Base-by-base conservation (phyloP, 2,329 filamentous ascomycete genomes). In the Paraconiothyrium brasiliense region DNA sequence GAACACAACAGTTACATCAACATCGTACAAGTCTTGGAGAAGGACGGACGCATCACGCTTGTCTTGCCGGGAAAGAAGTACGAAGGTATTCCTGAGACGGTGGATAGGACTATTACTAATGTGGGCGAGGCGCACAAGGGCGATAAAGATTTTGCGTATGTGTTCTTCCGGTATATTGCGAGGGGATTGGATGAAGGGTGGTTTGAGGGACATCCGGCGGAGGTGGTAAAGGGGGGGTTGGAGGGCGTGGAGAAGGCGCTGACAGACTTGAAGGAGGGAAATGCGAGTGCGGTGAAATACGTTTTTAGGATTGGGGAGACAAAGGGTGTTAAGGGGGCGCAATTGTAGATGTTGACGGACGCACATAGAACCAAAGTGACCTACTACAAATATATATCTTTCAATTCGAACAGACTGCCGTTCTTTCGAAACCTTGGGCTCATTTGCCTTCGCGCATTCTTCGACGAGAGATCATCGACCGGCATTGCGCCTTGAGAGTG, bases 251-350 rank as follows among this genome's bases (percentile, higher is more conserved):
- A 88, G 68, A 76, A 70, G 37, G 88, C 79, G 0, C 70, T 91
- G 74, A 73, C 75, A 65, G 84, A 86, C 64, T 72, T 91, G 70
- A 86, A 84, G 71, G 82, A 81, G 32, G 89, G 89, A 0, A 87
- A 86, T 74, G 87, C 85, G 24, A 89, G 85, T 68, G 89, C 83
- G 1, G 81, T 86, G 0, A 91, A 91, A 77, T 90, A 89, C 78
- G 84, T 91, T 0, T 86, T 87, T 68, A 80, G 79, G 63, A 83
- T 88, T 73, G 80, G 67, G 9, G 84, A 87, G 41, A 86, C 84
- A 27, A 59, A 58, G 10, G 68, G 65, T 16, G 68, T 63, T 9
- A 60, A 65, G 57, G 44, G 30, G 16, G 37, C 20, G 44, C 58
- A 62, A n/a, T 60, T 55, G 59, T 70, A 35, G 24, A 30, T 2